A percentile compares a stretch with the other conserved stretches of the same genome.
Evolutionary conservation across 495 filamentous ascomycete genomes (phyloP).

Genomic region (Astrothelium subdiscretum): DNA sequence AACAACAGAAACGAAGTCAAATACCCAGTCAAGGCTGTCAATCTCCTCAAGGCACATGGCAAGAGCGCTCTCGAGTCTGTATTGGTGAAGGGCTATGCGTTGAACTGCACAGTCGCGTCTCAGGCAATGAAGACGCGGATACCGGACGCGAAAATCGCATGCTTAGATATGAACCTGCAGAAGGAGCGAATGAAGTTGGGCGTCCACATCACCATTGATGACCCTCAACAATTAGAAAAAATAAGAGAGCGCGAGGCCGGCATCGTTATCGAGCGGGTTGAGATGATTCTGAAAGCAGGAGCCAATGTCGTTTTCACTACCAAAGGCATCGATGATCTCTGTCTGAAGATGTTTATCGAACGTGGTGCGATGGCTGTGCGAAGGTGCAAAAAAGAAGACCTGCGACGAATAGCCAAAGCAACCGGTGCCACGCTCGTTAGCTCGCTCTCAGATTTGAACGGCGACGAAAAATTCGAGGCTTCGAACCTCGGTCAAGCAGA

Average conservation of each 20-base stretch:
- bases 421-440: constrained; percentile 88
- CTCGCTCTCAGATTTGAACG: constrained; percentile 90
- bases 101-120: constrained; percentile 98
- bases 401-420: constrained; percentile 89
- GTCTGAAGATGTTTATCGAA: constrained; percentile 89
- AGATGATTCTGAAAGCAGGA: constrained; percentile 95
- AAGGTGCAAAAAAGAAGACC: constrained; percentile 97
- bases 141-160: constrained; percentile 90
- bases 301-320: constrained; percentile 95
- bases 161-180: constrained; percentile 94
- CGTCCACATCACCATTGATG: constrained; percentile 95
- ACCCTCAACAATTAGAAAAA: constrained; percentile 92
- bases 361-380: constrained; percentile 91
- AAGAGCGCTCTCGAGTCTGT: constrained; percentile 83
- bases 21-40: constrained; percentile 98
- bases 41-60: constrained; percentile 95
- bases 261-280: constrained; percentile 87
- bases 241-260: constrained; percentile 84
- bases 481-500: constrained; percentile 83
- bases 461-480: constrained; percentile 91
- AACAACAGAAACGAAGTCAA: constrained; percentile 85
- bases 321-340: constrained; percentile 96
- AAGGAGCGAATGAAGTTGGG: constrained; percentile 99
- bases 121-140: constrained; percentile 95
- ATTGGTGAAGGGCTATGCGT: constrained; percentile 87